Conservation (phyloP, 148 eudicot species). For the Camellia lanceoleosa region DNA sequence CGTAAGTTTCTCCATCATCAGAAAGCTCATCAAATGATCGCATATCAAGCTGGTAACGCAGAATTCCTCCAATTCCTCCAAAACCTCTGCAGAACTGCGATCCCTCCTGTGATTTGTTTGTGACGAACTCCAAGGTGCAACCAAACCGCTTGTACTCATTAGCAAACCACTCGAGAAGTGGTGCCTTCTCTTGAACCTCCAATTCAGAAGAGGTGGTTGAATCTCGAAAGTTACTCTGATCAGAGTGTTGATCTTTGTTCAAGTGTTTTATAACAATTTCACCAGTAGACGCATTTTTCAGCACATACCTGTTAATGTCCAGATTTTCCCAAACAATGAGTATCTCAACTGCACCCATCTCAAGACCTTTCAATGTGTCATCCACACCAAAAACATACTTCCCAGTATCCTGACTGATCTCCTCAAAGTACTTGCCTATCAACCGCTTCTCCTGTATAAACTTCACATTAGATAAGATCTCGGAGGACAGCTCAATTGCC, state of each 20-base stretch:
- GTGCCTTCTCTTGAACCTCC: slow-evolving; percentile 29
- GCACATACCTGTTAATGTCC: slow-evolving; percentile 24
- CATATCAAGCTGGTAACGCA: slow-evolving; percentile 32
- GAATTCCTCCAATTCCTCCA: slow-evolving; percentile 33
- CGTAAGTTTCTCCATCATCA: slow-evolving; percentile 26
- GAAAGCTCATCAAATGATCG: slow-evolving; percentile 28
- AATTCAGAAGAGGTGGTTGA: slow-evolving; percentile 18
- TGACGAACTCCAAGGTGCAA: slow-evolving; percentile 29
- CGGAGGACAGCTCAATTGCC: slow-evolving; percentile 29
- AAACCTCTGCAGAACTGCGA: slow-evolving; percentile 34
- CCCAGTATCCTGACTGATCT: slow-evolving; percentile 31
- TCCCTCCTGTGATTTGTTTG: slow-evolving; percentile 30
- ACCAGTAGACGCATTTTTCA: slow-evolving; percentile 22
- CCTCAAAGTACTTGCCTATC: slow-evolving; percentile 32
- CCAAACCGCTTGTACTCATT: slow-evolving; percentile 24
- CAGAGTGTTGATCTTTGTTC: slow-evolving; percentile 27
- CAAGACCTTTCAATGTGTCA: slow-evolving; percentile 27
- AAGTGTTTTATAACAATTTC: slow-evolving; percentile 29
- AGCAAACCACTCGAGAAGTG: slow-evolving; percentile 36
- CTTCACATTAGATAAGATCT: slow-evolving; percentile 28
- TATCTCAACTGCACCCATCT: slow-evolving; percentile 32
- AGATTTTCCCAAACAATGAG: slow-evolving; percentile 34
- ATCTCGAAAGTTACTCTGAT: slow-evolving; percentile 25
- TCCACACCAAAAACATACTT: slow-evolving; percentile 34
- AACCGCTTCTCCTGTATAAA: slow-evolving; percentile 31